These are phyloP conservation scores for Abelmoschus esculentus DNA, from an alignment of 345 rosid species.

Conservation along the genomic window DNA sequence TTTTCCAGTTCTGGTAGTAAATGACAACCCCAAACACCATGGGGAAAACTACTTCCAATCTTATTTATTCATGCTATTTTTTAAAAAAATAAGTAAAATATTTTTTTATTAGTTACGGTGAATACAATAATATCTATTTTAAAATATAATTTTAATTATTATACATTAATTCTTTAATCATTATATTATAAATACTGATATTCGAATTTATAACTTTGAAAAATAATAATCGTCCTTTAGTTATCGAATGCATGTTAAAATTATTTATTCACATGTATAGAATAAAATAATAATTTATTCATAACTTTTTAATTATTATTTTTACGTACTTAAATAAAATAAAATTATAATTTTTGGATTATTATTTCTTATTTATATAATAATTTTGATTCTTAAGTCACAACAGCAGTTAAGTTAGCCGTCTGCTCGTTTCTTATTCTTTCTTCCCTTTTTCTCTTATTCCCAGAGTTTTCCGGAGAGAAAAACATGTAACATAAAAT, in stretches of 20 bases:
- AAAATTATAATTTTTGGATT: not conserved
- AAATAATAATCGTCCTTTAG: too few relatives aligned
- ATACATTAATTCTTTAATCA: too few relatives aligned
- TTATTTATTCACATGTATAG: too few relatives aligned
- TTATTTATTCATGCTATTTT: not conserved
- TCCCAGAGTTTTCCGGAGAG: slow-evolving; percentile 35
- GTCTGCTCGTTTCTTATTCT: slow-evolving; percentile 53
- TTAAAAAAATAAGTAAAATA: too few relatives aligned
- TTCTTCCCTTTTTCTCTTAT: slow-evolving; percentile 14
- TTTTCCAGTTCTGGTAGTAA: not conserved
- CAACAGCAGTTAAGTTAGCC: slow-evolving; percentile 47
- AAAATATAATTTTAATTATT: too few relatives aligned
- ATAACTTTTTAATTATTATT: not conserved
- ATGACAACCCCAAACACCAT: not conserved
- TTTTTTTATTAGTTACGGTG: too few relatives aligned
- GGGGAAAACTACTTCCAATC: not conserved
- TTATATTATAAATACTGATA: too few relatives aligned
- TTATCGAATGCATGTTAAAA: too few relatives aligned
- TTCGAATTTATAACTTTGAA: too few relatives aligned
- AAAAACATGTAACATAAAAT: slow-evolving; percentile 11
- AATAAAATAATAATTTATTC: too few relatives aligned
- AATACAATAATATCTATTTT: too few relatives aligned
- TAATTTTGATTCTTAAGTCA: slow-evolving; percentile 19
- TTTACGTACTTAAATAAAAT: not conserved
- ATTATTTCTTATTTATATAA: not conserved